Percentiles rank a stretch among this genome's conserved stretches.
Evolutionary conservation across 345 rosid genomes (phyloP).

Genomic region (Citrus trifoliata): DNA sequence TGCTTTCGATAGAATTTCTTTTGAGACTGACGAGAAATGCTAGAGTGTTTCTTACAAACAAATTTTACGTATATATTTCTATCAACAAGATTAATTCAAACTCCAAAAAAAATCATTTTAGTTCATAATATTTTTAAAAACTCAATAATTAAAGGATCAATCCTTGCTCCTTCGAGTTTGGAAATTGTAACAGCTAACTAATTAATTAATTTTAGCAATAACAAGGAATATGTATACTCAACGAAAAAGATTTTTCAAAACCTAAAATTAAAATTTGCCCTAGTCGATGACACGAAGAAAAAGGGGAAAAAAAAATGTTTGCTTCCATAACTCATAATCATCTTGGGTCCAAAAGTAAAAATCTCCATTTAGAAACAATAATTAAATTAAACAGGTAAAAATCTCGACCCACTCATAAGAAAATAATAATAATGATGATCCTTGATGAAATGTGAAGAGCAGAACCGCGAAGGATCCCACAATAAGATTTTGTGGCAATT

Average conservation of each 20-base stretch:
- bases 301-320: no score
- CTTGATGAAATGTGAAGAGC: constrained; percentile 9
- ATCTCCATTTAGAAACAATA: no score
- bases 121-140: not conserved
- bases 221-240: not conserved
- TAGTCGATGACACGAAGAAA: no score
- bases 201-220: not conserved
- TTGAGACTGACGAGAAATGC: no score
- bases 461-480: constrained; percentile 21
- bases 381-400: not conserved
- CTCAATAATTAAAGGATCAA: not conserved
- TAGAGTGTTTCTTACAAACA: no score
- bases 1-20: no score
- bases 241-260: not conserved
- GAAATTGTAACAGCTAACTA: no score
- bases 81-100: no score
- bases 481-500: constrained; percentile 17
- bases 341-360: constrained; percentile 9
- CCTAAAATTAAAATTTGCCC: no score
- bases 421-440: not conserved
- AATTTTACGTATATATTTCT: no score
- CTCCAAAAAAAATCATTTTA: no score
- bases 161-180: not conserved
- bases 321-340: not conserved
- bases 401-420: not conserved